phyloP scores from a whole-genome alignment of 768 basidiomycete species.

The Pleurotus tuoliensis region DNA sequence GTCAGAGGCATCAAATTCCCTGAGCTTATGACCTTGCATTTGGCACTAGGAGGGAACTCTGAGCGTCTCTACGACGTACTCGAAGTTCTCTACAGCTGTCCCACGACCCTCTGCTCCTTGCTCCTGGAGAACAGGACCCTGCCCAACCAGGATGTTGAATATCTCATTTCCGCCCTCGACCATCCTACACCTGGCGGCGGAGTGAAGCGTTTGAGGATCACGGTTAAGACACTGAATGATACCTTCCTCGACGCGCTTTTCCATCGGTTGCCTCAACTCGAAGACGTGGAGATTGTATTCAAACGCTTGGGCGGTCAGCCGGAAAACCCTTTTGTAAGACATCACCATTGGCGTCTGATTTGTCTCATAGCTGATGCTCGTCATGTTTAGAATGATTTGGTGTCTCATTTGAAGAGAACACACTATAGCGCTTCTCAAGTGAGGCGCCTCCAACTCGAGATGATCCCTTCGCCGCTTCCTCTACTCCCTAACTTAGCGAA shows the following conservation, averaged over 20 bases:
- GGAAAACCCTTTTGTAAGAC: neutral
- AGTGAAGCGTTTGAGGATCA: neutral
- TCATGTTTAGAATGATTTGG: neutral
- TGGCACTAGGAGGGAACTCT: neutral
- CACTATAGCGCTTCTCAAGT: neutral
- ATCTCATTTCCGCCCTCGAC: neutral
- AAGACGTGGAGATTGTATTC: constrained; percentile 1
- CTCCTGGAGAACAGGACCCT: neutral
- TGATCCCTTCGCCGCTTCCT: neutral
- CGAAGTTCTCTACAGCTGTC: neutral
- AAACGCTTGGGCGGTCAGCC: neutral
- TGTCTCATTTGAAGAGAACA: neutral
- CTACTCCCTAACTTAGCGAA: neutral
- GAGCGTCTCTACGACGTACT: neutral
- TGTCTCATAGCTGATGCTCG: neutral
- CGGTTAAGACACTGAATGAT: neutral
- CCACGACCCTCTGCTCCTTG: neutral
- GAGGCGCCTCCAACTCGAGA: neutral
- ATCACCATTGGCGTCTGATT: neutral
- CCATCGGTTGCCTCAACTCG: neutral
- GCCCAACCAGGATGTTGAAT: neutral
- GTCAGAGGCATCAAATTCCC: neutral
- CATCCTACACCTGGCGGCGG: neutral
- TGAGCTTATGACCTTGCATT: neutral
- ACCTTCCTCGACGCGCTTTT: neutral